A percentile compares a stretch with the other conserved stretches of the same genome.
These are phyloP conservation scores for Combretum micranthum DNA, from an alignment of 345 rosid species.

Conservation along the genomic window DNA sequence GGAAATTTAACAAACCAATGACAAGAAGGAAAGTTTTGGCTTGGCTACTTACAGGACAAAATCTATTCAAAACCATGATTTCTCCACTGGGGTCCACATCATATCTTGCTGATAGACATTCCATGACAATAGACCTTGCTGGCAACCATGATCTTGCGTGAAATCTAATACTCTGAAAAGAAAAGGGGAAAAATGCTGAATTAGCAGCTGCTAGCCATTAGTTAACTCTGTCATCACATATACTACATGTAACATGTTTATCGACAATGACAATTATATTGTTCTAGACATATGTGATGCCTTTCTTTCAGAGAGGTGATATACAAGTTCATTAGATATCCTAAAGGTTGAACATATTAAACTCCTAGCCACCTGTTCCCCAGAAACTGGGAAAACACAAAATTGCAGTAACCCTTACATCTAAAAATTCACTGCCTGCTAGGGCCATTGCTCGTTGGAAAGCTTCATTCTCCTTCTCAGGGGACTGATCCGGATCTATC, in stretches of 20 bases:
- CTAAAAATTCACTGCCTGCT: slow-evolving; percentile 77
- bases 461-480: slow-evolving; percentile 82
- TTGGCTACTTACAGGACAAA: slow-evolving; percentile 66
- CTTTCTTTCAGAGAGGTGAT: no score
- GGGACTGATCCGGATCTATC: slow-evolving; percentile 84
- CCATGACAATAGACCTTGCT: slow-evolving; percentile 72
- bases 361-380: no score
- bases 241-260: no score
- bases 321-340: no score
- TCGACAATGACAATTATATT: no score
- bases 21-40: not conserved
- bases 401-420: slow-evolving; percentile 35
- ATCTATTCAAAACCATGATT: slow-evolving; percentile 57
- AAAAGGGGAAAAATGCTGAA: slow-evolving; percentile 3
- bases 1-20: not conserved
- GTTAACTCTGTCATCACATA: no score
- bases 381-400: not conserved
- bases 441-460: slow-evolving; percentile 71
- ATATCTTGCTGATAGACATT: slow-evolving; percentile 59
- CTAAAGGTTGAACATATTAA: no score
- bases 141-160: slow-evolving; percentile 88
- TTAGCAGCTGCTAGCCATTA: no score
- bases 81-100: slow-evolving; percentile 71
- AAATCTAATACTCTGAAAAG: slow-evolving; percentile 54
- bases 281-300: no score